Evolutionary conservation across 495 filamentous ascomycete genomes (phyloP).

Genomic region (Lentithecium fluviatile): DNA sequence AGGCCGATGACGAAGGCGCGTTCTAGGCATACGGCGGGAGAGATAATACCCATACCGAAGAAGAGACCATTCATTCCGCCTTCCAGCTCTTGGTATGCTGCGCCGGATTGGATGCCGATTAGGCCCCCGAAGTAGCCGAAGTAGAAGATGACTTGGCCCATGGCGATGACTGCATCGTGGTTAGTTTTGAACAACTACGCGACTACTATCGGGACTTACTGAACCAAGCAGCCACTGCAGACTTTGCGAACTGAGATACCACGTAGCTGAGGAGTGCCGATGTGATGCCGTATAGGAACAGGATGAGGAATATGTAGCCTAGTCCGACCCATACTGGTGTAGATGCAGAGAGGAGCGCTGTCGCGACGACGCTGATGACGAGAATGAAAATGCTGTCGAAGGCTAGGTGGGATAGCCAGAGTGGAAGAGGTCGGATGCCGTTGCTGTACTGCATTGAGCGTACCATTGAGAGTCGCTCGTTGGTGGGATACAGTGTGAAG

Average conservation of each 20-base stretch:
- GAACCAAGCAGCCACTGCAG: constrained; percentile 66
- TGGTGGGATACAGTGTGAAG: constrained; percentile 80
- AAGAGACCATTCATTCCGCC: constrained; percentile 59
- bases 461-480: constrained; percentile 59
- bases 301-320: constrained; percentile 71
- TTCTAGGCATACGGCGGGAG: constrained; percentile 66
- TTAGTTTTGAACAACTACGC: not conserved
- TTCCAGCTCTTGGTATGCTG: constrained; percentile 60
- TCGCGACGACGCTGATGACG: constrained; percentile 56
- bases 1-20: constrained; percentile 69
- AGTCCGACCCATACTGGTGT: constrained; percentile 66
- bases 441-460: constrained; percentile 31
- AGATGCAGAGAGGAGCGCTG: constrained; percentile 60
- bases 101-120: constrained; percentile 65
- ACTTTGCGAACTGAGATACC: constrained; percentile 65
- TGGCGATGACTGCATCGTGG: constrained; percentile 59
- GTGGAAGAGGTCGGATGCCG: constrained; percentile 64
- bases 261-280: constrained; percentile 70
- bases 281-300: constrained; percentile 71
- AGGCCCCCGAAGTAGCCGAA: constrained; percentile 75
- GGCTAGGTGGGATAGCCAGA: constrained; percentile 70
- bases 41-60: constrained; percentile 64
- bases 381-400: constrained; percentile 76
- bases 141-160: constrained; percentile 67
- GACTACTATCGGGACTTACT: not conserved